These are phyloP conservation scores for Rhinocladiella similis DNA, from an alignment of 2,329 filamentous ascomycete species.

Conservation along the genomic window DNA sequence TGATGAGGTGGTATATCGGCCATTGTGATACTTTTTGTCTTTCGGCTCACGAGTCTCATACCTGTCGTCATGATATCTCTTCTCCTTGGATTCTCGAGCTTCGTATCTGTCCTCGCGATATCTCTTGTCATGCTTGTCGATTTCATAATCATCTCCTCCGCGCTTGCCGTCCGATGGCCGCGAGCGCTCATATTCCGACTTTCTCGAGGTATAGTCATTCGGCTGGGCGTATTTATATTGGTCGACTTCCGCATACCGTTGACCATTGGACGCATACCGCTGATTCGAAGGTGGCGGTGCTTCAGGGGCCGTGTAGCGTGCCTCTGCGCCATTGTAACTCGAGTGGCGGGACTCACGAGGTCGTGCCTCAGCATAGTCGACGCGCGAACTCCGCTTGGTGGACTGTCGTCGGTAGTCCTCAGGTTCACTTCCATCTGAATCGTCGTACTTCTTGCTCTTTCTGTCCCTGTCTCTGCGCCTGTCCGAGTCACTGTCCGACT, in stretches of 20 bases:
- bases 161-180: neutral
- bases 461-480: constrained; percentile 12
- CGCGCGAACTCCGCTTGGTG: neutral
- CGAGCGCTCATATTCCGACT: constrained; percentile 15
- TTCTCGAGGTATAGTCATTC: constrained; percentile 15
- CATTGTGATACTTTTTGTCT: constrained; percentile 15
- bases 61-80: constrained; percentile 19
- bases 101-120: constrained; percentile 18
- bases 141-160: constrained; percentile 26
- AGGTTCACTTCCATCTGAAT: constrained; percentile 19
- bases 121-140: constrained; percentile 10
- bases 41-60: constrained; percentile 7
- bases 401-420: constrained; percentile 12
- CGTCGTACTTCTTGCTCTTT: constrained; percentile 12
- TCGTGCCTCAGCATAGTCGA: constrained; percentile 9
- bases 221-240: constrained; percentile 35
- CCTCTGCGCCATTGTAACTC: constrained; percentile 38
- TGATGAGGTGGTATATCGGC: constrained; percentile 16
- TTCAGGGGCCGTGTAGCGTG: constrained; percentile 43
- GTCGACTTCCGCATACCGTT: constrained; percentile 32
- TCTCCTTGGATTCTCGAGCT: constrained; percentile 22
- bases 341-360: constrained; percentile 19
- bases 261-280: constrained; percentile 25
- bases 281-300: constrained; percentile 24
- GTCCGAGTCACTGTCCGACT: constrained; percentile 23